Conservation (phyloP, 441 rosid genomes). For the Lagerstroemia fauriei region DNA sequence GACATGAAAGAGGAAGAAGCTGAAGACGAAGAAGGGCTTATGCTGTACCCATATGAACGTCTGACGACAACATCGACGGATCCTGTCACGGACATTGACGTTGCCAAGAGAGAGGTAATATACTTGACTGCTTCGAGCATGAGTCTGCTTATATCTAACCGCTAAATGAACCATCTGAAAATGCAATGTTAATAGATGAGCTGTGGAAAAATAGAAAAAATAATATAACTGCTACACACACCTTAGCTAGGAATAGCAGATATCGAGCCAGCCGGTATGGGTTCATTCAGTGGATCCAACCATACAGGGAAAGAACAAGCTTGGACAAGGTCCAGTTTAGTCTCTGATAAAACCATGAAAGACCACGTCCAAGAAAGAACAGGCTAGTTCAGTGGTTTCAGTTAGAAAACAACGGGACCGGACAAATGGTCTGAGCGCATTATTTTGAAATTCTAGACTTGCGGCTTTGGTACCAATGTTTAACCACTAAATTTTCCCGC, state of each 20-base stretch:
- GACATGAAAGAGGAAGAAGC: slow-evolving; percentile 79
- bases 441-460: not conserved
- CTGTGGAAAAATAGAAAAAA: not conserved
- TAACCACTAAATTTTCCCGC: not conserved
- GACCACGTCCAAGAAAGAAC: not conserved
- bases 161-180: not conserved
- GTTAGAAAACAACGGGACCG: not conserved
- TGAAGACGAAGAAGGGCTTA: slow-evolving; percentile 85
- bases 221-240: not conserved
- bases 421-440: not conserved
- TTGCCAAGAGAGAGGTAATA: slow-evolving; percentile 83
- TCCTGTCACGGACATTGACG: slow-evolving; percentile 76
- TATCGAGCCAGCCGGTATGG: not conserved
- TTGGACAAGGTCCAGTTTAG: not conserved
- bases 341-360: not conserved
- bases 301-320: not conserved
- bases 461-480: not conserved
- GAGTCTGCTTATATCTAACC: not conserved
- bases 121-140: not conserved
- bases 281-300: not conserved
- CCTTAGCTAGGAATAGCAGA: not conserved
- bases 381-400: not conserved
- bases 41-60: slow-evolving; percentile 72
- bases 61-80: slow-evolving; percentile 63
- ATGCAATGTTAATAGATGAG: not conserved